These are phyloP conservation scores for Cudoniella acicularis DNA, from an alignment of 495 filamentous ascomycete species.

Conservation along the genomic window DNA sequence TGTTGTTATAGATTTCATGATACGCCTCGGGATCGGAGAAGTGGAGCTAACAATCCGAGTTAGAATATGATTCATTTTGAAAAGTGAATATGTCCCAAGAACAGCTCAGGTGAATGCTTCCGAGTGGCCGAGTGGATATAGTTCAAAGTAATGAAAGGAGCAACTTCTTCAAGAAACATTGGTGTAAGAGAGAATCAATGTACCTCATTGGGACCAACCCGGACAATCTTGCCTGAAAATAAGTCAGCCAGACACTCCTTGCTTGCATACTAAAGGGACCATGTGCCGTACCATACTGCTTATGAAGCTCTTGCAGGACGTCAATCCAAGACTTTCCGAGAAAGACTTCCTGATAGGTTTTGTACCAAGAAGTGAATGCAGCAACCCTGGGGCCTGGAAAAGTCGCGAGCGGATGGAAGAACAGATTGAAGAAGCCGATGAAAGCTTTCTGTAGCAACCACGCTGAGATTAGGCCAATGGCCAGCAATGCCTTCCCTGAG, in stretches of 20 bases:
- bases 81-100: background rate
- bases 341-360: constrained; percentile 2
- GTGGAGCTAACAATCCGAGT: constrained; percentile 31
- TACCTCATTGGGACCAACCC: background rate
- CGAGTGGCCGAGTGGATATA: too few species aligned
- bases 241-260: background rate
- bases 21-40: constrained; percentile 38
- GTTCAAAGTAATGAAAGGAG: too few species aligned
- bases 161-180: background rate
- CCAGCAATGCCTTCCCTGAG: too few species aligned
- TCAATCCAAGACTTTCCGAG: constrained; percentile 1
- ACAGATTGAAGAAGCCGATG: background rate
- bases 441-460: background rate
- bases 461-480: background rate
- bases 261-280: background rate
- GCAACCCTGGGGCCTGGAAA: constrained; percentile 4
- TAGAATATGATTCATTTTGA: background rate
- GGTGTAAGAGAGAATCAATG: background rate
- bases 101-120: background rate
- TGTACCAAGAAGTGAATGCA: constrained; percentile 1
- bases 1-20: constrained; percentile 35
- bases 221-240: background rate
- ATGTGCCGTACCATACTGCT: constrained; percentile 4
- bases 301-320: background rate
- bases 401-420: background rate